Percentiles rank a stretch among this genome's conserved stretches.
These are phyloP conservation scores for Pestalotiopsis sp. DNA, from an alignment of 2,329 filamentous ascomycete genomes.

Conservation along the genomic window DNA sequence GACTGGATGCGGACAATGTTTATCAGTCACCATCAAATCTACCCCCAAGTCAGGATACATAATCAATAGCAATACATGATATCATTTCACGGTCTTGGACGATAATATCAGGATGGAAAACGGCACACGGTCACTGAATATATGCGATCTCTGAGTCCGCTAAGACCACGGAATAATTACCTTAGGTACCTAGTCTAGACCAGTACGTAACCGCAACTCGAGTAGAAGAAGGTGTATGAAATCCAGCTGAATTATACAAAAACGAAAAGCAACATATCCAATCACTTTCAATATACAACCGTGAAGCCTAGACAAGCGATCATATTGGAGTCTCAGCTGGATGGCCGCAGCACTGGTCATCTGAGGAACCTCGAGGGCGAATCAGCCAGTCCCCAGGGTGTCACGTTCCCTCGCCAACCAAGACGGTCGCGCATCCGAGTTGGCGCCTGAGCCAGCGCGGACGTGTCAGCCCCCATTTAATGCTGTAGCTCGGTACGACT, in stretches of 20 bases:
- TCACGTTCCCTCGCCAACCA: slow-evolving; percentile 25
- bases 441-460: slow-evolving; percentile 4
- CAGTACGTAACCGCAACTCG: no score
- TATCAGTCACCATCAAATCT: background rate
- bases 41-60: no score
- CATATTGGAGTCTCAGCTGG: background rate
- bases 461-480: slow-evolving; percentile 13
- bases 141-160: no score
- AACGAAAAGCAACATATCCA: background rate
- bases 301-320: background rate
- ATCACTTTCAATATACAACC: background rate
- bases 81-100: no score
- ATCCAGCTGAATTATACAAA: no score
- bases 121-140: no score
- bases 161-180: no score
- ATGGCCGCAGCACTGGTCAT: slow-evolving; percentile 14
- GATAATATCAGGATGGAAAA: no score
- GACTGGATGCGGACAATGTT: background rate
- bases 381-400: slow-evolving; percentile 16
- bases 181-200: no score
- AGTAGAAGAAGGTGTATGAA: no score
- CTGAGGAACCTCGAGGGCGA: slow-evolving; percentile 18
- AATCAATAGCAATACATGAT: no score
- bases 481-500: background rate
- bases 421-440: slow-evolving; percentile 3